These are phyloP conservation scores for Arabidopsis arenosa DNA, from an alignment of 345 rosid species.

Conservation along the genomic window DNA sequence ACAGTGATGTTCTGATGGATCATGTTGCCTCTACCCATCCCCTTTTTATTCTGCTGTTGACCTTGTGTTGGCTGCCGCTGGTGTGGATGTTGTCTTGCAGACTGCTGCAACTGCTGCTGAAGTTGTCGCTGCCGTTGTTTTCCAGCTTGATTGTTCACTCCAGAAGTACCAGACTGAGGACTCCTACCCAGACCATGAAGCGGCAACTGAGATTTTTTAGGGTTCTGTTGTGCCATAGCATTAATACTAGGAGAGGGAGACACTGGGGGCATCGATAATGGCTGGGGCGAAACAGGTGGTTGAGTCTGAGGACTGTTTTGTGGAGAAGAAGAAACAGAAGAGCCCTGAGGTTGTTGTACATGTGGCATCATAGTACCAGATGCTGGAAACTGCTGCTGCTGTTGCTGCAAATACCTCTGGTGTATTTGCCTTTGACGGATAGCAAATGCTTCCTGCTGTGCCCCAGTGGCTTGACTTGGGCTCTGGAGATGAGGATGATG, in stretches of 20 bases:
- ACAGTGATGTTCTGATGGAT: constrained; percentile 65
- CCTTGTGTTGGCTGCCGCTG: constrained; percentile 70
- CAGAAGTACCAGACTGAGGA: constrained; percentile 61
- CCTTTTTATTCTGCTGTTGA: constrained; percentile 85
- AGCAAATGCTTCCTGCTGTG: constrained; percentile 74
- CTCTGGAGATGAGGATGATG: constrained; percentile 75
- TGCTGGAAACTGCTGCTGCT: constrained; percentile 67
- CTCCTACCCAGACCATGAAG: constrained; percentile 64
- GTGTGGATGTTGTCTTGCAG: constrained; percentile 90
- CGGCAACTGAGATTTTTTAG: constrained; percentile 66
- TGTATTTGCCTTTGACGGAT: constrained; percentile 74
- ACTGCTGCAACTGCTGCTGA: constrained; percentile 82
- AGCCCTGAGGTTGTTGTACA: constrained; percentile 69
- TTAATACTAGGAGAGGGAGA: constrained; percentile 56
- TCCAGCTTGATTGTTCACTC: constrained; percentile 73
- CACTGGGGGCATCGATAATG: constrained; percentile 56
- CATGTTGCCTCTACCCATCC: constrained; percentile 83
- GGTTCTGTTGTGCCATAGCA: constrained; percentile 62
- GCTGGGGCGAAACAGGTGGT: constrained; percentile 61
- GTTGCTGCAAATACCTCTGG: constrained; percentile 75
- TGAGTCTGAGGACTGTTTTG: constrained; percentile 77
- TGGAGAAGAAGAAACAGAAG: constrained; percentile 73
- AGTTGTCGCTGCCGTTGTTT: constrained; percentile 87
- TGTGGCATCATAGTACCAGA: constrained; percentile 66
- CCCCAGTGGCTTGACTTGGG: constrained; percentile 64